A percentile compares a stretch with the other conserved stretches of the same genome.
Evolutionary conservation across 2,329 filamentous ascomycete genomes (phyloP).

Genomic region (Hypoxylon sp.): DNA sequence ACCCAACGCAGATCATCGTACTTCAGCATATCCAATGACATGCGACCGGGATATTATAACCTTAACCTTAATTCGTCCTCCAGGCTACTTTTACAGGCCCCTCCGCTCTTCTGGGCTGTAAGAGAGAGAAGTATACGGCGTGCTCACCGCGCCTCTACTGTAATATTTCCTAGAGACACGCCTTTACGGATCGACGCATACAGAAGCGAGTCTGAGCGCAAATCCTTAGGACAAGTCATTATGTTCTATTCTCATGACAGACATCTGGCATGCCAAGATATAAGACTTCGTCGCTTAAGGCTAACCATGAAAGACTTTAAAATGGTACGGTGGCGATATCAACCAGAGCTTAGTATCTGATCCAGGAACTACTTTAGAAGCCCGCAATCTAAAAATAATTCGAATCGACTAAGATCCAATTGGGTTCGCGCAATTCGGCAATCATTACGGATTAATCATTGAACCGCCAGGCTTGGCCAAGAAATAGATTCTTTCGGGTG

Average conservation of each 20-base stretch:
- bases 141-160: background rate
- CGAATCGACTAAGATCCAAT: background rate
- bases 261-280: background rate
- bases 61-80: background rate
- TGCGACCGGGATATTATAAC: background rate
- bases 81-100: background rate
- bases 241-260: background rate
- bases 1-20: background rate
- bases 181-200: background rate
- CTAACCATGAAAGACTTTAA: background rate
- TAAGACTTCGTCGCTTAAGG: background rate
- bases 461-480: background rate
- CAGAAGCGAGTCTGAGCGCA: background rate
- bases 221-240: background rate
- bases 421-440: background rate
- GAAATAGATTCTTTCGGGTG: background rate
- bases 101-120: background rate
- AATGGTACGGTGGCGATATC: background rate
- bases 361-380: slow-evolving; percentile 20
- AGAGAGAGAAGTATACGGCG: background rate
- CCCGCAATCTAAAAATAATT: slow-evolving; percentile 18
- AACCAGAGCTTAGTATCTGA: background rate
- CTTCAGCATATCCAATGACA: background rate
- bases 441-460: background rate
- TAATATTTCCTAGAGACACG: background rate